Evolutionary conservation across 2,329 filamentous ascomycete species (phyloP).

Genomic region (Geoglossum cookeanum): DNA sequence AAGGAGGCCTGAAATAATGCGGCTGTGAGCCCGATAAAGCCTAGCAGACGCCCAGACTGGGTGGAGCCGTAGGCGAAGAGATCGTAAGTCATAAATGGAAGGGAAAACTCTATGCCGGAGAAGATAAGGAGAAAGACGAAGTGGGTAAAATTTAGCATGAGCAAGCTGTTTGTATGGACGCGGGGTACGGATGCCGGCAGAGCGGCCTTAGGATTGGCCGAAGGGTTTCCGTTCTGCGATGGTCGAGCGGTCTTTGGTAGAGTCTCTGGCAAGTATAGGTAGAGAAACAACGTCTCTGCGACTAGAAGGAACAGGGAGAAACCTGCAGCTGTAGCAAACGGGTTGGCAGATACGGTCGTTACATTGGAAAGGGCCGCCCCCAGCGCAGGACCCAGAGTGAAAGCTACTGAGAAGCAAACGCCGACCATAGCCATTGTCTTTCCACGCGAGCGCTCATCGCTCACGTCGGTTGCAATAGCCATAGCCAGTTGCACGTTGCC

Average conservation of each 20-base stretch:
- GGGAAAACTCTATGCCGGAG: constrained; percentile 92
- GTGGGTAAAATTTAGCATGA: constrained; percentile 67
- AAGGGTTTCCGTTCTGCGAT: constrained; percentile 11
- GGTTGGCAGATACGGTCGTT: constrained; percentile 63
- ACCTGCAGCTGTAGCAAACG: constrained; percentile 80
- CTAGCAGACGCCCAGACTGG: constrained; percentile 68
- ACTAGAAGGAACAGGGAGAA: constrained; percentile 75
- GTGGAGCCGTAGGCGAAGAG: constrained; percentile 67
- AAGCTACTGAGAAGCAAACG: constrained; percentile 90
- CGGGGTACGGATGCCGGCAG: constrained; percentile 10
- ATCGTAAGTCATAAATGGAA: constrained; percentile 94
- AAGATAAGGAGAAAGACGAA: constrained; percentile 91
- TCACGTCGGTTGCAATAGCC: constrained; percentile 91
- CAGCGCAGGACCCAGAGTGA: constrained; percentile 86
- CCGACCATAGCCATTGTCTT: constrained; percentile 93
- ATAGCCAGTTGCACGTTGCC: constrained; percentile 93
- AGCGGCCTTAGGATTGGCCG: constrained; percentile 12
- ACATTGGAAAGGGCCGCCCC: constrained; percentile 72
- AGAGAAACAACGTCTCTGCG: constrained; percentile 74
- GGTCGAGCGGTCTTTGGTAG: constrained; percentile 29
- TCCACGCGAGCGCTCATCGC: constrained; percentile 63
- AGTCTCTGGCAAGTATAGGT: constrained; percentile 70
- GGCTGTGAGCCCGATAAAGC: constrained; percentile 78
- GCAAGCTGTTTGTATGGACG: constrained; percentile 59
- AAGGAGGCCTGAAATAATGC: constrained; percentile 88